These are phyloP conservation scores for Marasmius fiardii DNA, from an alignment of 1,284 basidiomycete genomes.

Conservation along the genomic window DNA sequence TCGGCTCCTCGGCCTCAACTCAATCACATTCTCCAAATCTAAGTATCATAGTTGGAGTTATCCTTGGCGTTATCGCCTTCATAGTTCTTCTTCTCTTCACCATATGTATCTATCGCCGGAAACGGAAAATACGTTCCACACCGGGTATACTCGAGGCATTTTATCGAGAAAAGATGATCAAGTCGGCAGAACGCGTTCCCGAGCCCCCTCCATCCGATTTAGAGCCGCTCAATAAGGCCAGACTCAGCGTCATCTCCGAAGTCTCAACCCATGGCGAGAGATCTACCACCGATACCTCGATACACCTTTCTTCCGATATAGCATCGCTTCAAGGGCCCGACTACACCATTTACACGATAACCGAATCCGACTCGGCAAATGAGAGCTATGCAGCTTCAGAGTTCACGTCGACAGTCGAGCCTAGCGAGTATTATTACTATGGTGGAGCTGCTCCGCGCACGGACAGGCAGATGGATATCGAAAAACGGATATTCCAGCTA, in stretches of 20 bases:
- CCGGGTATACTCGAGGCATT: neutral
- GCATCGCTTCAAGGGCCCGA: neutral
- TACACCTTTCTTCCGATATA: neutral
- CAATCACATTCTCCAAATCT: neutral
- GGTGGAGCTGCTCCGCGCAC: neutral
- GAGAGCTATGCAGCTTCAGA: neutral
- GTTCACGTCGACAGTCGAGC: neutral
- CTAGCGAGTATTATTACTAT: neutral
- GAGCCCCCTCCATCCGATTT: no score
- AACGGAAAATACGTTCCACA: neutral
- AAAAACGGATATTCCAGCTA: neutral
- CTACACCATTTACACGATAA: neutral
- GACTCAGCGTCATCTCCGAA: neutral
- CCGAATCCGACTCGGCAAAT: neutral
- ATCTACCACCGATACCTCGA: neutral
- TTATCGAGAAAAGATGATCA: neutral
- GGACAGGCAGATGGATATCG: conserved; percentile 1
- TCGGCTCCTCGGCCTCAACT: neutral
- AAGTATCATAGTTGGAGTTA: neutral
- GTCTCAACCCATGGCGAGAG: neutral
- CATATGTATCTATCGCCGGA: neutral
- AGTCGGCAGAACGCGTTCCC: neutral
- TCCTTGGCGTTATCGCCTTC: neutral
- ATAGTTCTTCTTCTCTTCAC: neutral
- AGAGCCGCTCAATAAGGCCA: no score